Evolutionary conservation across 2,329 filamentous ascomycete genomes (phyloP).

Genomic region (Ceratocystis harringtonii): DNA sequence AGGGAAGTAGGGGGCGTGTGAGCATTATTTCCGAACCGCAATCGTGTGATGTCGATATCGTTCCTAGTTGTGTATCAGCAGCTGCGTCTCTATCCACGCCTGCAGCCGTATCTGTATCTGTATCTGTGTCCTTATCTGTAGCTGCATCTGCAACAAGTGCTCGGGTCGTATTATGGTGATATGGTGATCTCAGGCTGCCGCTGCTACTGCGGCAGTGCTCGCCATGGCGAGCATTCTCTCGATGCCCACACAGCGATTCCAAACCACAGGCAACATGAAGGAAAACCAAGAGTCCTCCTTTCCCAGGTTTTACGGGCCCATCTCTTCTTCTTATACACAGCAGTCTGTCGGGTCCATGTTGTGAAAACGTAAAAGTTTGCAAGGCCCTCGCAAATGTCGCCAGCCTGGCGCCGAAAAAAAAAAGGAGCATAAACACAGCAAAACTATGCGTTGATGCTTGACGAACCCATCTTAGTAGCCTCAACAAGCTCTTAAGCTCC

Average conservation of each 20-base stretch:
- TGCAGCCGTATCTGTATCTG: neutral
- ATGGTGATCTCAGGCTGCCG: neutral
- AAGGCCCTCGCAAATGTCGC: constrained; percentile 1
- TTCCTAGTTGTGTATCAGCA: neutral
- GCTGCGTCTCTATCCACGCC: neutral
- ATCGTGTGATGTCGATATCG: too few species aligned
- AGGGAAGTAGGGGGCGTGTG: too few species aligned
- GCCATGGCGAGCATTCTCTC: neutral
- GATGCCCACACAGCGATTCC: neutral
- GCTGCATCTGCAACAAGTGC: neutral
- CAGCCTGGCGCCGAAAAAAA: neutral
- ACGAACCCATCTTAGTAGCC: neutral
- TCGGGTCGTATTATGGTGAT: too few species aligned
- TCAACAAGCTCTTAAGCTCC: neutral
- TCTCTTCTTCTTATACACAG: constrained; percentile 4
- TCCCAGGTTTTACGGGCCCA: neutral
- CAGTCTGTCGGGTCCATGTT: neutral
- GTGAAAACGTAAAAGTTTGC: constrained; percentile 6
- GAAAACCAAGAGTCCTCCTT: neutral
- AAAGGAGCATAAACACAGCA: neutral
- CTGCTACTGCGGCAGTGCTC: too few species aligned
- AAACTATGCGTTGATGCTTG: constrained; percentile 1
- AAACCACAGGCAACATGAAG: neutral
- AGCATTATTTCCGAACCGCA: too few species aligned
- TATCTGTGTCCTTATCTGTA: neutral